Evolutionary conservation across 2,329 filamentous ascomycete species (phyloP).

Genomic region (Amesomyces nigricolor): DNA sequence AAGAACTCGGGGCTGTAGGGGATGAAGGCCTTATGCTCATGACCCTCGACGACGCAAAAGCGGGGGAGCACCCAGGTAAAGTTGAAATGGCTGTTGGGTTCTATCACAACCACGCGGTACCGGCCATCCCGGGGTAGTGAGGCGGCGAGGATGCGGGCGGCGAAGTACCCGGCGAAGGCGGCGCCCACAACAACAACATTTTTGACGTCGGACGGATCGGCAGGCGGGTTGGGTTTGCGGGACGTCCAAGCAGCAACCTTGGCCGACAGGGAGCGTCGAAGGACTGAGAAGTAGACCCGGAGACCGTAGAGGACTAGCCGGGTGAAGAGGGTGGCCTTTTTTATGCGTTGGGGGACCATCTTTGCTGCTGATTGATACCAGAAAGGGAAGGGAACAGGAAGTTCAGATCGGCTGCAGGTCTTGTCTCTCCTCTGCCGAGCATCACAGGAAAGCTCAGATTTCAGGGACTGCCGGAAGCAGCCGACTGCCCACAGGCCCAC

Average conservation of each 20-base stretch:
- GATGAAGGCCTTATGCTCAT: slow-evolving; percentile 56
- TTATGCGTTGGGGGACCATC: slow-evolving; percentile 6
- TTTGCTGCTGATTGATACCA: no score
- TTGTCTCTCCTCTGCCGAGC: no score
- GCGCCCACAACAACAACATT: slow-evolving; percentile 54
- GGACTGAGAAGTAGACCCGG: slow-evolving; percentile 8
- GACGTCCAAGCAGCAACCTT: slow-evolving; percentile 8
- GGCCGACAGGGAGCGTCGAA: slow-evolving; percentile 5
- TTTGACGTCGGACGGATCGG: slow-evolving; percentile 14
- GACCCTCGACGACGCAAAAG: slow-evolving; percentile 49
- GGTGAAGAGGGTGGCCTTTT: slow-evolving; percentile 14
- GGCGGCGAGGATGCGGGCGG: slow-evolving; percentile 43
- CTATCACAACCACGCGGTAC: slow-evolving; percentile 51
- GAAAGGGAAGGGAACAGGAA: no score
- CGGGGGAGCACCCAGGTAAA: slow-evolving; percentile 56
- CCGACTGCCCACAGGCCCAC: no score
- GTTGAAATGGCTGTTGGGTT: slow-evolving; percentile 56
- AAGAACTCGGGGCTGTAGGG: slow-evolving; percentile 39
- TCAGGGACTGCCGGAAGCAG: no score
- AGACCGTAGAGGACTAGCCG: slow-evolving; percentile 13
- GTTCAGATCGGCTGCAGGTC: no score
- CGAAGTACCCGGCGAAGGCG: slow-evolving; percentile 51
- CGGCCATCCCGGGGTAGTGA: slow-evolving; percentile 41
- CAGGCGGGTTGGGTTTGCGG: neutral
- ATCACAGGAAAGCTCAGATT: no score